Evolutionary conservation across 495 filamentous ascomycete species (phyloP).

Genomic region (Sporormia fimetaria): DNA sequence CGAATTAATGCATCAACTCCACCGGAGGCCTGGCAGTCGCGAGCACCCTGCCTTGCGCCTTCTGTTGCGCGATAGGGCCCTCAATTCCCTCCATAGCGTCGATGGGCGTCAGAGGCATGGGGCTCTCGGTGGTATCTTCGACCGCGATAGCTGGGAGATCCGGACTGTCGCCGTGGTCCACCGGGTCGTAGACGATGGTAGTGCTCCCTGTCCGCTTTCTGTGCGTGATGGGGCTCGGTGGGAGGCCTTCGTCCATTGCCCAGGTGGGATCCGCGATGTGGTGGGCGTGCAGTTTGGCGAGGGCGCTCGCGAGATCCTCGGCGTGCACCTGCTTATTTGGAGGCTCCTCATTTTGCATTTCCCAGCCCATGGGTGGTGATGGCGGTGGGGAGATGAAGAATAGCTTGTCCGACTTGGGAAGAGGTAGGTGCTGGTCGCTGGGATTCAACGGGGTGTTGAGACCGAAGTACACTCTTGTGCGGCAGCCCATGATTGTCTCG

Average conservation of each 20-base stretch:
- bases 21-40: conserved; percentile 82
- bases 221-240: conserved; percentile 16
- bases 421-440: conserved; percentile 55
- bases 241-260: conserved; percentile 30
- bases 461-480: conserved; percentile 80
- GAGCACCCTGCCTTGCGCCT: conserved; percentile 34
- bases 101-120: conserved; percentile 34
- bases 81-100: conserved; percentile 32
- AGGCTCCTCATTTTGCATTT: conserved; percentile 74
- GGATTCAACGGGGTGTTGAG: conserved; percentile 56
- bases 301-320: conserved; percentile 70
- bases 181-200: conserved; percentile 65
- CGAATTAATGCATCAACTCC: conserved; percentile 57
- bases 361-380: conserved; percentile 85
- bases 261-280: conserved; percentile 21
- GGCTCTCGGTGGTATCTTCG: conserved; percentile 67
- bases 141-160: conserved; percentile 81
- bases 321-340: conserved; percentile 92
- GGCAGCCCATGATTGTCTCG: conserved; percentile 54
- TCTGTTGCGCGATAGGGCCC: conserved; percentile 34
- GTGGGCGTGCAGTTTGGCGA: conserved; percentile 41
- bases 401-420: conserved; percentile 77
- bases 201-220: conserved; percentile 45
- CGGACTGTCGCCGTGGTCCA: conserved; percentile 62
- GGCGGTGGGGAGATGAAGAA: conserved; percentile 97